A percentile compares a stretch with the other conserved stretches of the same genome.
Evolutionary conservation across 164 flowering plant genomes (phyloP).

Genomic region (Echeveria elegans): DNA sequence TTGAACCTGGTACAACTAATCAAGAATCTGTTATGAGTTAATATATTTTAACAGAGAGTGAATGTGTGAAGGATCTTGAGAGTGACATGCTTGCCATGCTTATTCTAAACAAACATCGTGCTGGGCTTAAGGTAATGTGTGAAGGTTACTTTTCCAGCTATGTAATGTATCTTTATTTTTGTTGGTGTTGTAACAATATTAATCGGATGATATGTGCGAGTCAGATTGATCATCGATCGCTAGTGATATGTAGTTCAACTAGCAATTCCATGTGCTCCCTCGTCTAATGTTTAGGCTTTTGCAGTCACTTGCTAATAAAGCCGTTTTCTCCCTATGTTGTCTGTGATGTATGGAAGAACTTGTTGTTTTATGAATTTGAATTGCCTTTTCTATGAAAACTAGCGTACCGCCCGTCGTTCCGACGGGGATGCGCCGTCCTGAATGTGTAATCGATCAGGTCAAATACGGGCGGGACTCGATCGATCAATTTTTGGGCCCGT

Average conservation of each 20-base stretch:
- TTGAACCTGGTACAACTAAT: slow-evolving; percentile 67
- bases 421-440: no score
- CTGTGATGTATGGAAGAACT: neutral
- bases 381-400: neutral
- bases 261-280: neutral
- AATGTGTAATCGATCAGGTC: no score
- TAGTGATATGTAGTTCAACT: neutral
- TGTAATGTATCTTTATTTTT: neutral
- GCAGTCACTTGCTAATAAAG: no score
- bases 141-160: neutral
- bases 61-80: slow-evolving; percentile 89
- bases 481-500: no score
- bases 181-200: neutral
- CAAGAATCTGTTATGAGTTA: no score
- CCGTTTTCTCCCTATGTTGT: neutral
- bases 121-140: slow-evolving; percentile 69
- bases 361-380: neutral
- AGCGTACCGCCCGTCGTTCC: no score
- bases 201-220: neutral
- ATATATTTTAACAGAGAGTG: slow-evolving; percentile 54
- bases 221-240: neutral
- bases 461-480: no score
- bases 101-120: slow-evolving; percentile 80
- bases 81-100: slow-evolving; percentile 91
- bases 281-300: no score